phyloP scores from a whole-genome alignment of 2,329 filamentous ascomycete genomes.

The Coniochaeta prunicola region DNA sequence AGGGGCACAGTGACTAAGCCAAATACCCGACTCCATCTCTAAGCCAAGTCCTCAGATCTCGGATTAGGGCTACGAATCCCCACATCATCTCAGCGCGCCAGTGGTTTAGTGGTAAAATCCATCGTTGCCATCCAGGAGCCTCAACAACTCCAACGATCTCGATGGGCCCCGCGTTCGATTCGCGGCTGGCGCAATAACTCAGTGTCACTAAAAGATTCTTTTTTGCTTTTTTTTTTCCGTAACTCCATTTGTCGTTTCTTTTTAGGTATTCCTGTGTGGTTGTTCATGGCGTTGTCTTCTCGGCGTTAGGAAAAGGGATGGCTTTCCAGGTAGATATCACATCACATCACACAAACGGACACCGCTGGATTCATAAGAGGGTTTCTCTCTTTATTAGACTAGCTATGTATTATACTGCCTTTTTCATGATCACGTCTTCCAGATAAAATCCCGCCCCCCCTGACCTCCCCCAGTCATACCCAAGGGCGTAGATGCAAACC shows the following conservation, averaged over 20 bases:
- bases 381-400: background rate
- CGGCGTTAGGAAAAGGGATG: background rate
- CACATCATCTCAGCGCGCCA: slow-evolving; percentile 9
- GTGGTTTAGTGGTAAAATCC: slow-evolving; percentile 44
- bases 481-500: background rate
- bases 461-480: background rate
- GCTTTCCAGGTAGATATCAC: background rate
- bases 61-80: background rate
- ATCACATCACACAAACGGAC: background rate
- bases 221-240: too few species aligned
- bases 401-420: background rate
- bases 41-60: too few species aligned
- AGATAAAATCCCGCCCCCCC: background rate
- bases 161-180: background rate
- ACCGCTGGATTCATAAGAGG: background rate
- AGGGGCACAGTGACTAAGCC: too few species aligned
- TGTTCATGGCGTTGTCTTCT: too few species aligned
- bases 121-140: slow-evolving; percentile 45
- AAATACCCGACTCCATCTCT: background rate
- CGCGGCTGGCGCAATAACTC: background rate
- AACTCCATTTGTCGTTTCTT: too few species aligned
- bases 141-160: too few species aligned
- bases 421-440: slow-evolving; percentile 1
- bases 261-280: too few species aligned
- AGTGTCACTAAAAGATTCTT: background rate